Evolutionary conservation across 306 rosid genomes (phyloP).

Genomic region (Adenanthera pavonina): DNA sequence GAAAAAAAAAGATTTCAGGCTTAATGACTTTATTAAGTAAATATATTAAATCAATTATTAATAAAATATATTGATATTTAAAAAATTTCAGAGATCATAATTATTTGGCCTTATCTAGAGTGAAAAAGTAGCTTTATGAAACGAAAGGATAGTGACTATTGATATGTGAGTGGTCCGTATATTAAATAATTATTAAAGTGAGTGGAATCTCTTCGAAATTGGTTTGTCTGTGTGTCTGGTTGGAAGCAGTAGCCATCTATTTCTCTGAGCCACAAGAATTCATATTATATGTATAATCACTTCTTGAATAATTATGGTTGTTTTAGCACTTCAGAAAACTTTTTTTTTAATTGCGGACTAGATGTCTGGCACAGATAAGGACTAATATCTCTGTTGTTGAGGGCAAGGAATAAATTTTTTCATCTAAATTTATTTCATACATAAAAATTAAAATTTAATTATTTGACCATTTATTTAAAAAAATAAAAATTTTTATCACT

Average conservation of each 20-base stretch:
- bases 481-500: too few species aligned
- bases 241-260: conserved; percentile 11
- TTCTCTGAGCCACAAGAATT: conserved; percentile 2
- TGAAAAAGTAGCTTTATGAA: conserved; percentile 23
- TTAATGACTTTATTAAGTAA: background rate
- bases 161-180: conserved; percentile 31
- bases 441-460: too few species aligned
- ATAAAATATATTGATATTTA: background rate
- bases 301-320: too few species aligned
- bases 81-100: background rate
- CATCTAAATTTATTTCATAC: too few species aligned
- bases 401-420: too few species aligned
- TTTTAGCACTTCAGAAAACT: too few species aligned
- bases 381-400: too few species aligned
- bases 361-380: too few species aligned
- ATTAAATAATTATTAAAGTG: background rate
- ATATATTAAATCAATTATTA: background rate
- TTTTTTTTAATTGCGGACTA: too few species aligned
- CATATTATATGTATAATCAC: background rate
- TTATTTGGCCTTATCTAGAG: conserved; percentile 35
- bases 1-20: background rate
- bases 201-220: background rate
- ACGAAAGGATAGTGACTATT: background rate
- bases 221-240: background rate
- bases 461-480: too few species aligned